Evolutionary conservation across 2,329 filamentous ascomycete genomes (phyloP), one percentile per base, ranked within the genome.

Genomic region (Xylariaceae sp.): DNA sequence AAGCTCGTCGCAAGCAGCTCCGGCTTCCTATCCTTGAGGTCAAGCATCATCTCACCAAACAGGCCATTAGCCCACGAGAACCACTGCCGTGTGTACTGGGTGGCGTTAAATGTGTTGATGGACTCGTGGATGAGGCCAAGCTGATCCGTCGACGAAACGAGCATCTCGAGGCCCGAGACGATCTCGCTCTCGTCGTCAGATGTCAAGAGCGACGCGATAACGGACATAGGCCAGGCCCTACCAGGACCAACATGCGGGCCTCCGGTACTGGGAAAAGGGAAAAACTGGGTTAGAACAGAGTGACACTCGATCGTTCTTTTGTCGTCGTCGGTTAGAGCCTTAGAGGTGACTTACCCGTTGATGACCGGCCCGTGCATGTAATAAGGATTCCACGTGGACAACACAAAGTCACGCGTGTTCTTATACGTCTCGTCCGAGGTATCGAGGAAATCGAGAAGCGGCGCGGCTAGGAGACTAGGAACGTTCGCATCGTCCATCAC

Each of bases 201-300:
- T 39, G 90, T 95, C 78, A 92, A 80, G 35, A 88, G 86, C 67
- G 88, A 84, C 55, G 91, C 83, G 47, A 95, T 83, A 61, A 89
- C 77, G 45, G 84, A 88, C 89, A 95, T 95, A 1, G 91, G 90
- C 91, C 91, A 95, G 12, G 88, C 89, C 66, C 86, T 85, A 55
- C 85, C 80, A 2, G 90, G 79, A 0, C 78, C 76, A 6, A 75
- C 69, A 61, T 81, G 79, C 29, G 78, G 78, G 0, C 79, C 78
- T 9, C 79, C 79, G 0, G 77, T 74, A 31, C 66, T 68, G 6
- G 27, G 32, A 11, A n/a, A 7, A 34, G 1, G 1, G 1, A 19
- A 19, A 19, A 19, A 19, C 19, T 45, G 27, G 7, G 43, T 59
- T 51, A 62, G 54, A 42, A 29, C 49, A 57, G 31, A 32, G 26